Evolutionary conservation across 768 basidiomycete species (phyloP).

Genomic region (button mushroom (Agaricus bisporus)): DNA sequence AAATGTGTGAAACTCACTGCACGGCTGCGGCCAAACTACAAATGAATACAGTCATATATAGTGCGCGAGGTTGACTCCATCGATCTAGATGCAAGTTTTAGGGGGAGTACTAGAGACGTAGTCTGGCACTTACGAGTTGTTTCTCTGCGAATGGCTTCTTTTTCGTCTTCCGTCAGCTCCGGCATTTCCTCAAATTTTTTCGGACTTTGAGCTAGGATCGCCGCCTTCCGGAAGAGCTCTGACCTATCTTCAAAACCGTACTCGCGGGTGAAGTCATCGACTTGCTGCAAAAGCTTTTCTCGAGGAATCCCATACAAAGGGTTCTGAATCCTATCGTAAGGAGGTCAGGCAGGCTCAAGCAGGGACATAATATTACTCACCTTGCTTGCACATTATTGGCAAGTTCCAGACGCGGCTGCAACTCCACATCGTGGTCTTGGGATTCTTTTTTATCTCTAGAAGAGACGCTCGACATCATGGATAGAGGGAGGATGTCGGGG

Average conservation of each 20-base stretch:
- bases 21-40: slow-evolving; percentile 76
- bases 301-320: slow-evolving; percentile 51
- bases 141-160: slow-evolving; percentile 37
- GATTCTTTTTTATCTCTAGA: not conserved
- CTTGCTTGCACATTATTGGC: slow-evolving; percentile 36
- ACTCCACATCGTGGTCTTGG: slow-evolving; percentile 19
- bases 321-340: slow-evolving; percentile 33
- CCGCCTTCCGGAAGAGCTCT: slow-evolving; percentile 56
- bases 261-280: slow-evolving; percentile 52
- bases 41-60: slow-evolving; percentile 39
- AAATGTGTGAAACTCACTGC: slow-evolving; percentile 34
- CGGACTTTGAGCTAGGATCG: slow-evolving; percentile 68
- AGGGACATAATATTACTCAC: slow-evolving; percentile 17
- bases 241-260: slow-evolving; percentile 39
- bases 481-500: not conserved
- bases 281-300: slow-evolving; percentile 52
- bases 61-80: slow-evolving; percentile 39
- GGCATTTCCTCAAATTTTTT: slow-evolving; percentile 35
- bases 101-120: not conserved
- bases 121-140: slow-evolving; percentile 30
- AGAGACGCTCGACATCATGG: too few relatives aligned
- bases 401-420: slow-evolving; percentile 23
- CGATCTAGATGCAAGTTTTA: slow-evolving; percentile 25
- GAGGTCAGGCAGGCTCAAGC: not conserved
- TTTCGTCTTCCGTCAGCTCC: slow-evolving; percentile 32